Evolutionary conservation across 225 moss, liverwort and hornwort species (phyloP).

Genomic region (Pseudoscleropodium purum): DNA sequence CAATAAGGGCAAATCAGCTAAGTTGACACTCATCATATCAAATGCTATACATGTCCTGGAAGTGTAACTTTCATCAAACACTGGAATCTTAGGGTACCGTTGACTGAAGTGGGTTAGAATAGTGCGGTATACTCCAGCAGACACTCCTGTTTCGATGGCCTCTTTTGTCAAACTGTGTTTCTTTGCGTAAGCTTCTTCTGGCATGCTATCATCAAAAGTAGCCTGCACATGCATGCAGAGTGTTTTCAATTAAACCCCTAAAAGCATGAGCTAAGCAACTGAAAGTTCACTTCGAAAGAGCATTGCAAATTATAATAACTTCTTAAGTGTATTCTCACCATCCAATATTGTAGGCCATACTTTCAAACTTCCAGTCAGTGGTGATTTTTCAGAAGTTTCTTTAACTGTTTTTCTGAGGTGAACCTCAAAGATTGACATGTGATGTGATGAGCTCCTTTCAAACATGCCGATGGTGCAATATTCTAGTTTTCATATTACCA

Average conservation of each 20-base stretch:
- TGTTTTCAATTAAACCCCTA: not conserved
- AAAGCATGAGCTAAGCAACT: not conserved
- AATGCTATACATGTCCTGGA: slow-evolving; percentile 91
- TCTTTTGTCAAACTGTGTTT: slow-evolving; percentile 86
- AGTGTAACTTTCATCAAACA: slow-evolving; percentile 92
- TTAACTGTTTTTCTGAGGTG: too few species aligned
- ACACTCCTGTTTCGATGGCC: slow-evolving; percentile 88
- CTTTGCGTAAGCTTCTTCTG: slow-evolving; percentile 84
- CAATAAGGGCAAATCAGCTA: slow-evolving; percentile 78
- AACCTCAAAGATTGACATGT: not conserved
- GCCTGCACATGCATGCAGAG: slow-evolving; percentile 39
- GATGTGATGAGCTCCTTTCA: not conserved
- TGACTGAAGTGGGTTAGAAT: slow-evolving; percentile 97
- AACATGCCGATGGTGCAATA: not conserved
- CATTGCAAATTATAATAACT: not conserved
- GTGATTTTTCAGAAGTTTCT: not conserved
- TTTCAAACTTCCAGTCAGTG: not conserved
- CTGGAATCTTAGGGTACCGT: slow-evolving; percentile 95
- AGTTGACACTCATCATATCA: slow-evolving; percentile 99
- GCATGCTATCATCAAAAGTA: slow-evolving; percentile 95
- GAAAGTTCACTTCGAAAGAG: not conserved
- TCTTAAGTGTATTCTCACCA: not conserved
- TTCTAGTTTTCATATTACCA: not conserved
- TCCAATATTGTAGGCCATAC: not conserved
- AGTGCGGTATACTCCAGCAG: slow-evolving; percentile 85